Base-by-base conservation (phyloP, 129 eudicot species). In the Helianthus tuberosus region DNA sequence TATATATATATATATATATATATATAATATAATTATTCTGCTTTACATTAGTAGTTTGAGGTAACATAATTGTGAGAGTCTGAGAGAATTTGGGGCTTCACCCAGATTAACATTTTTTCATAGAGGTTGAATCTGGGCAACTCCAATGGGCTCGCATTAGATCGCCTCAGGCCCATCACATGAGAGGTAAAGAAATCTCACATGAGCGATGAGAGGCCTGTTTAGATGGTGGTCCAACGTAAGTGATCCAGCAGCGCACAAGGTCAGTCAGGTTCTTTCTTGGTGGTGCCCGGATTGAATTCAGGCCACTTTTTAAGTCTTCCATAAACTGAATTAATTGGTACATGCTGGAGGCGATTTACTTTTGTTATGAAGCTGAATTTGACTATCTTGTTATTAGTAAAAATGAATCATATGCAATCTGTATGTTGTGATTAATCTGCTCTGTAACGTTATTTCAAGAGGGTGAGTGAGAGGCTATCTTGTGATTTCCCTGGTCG, bases 281-380 rank as follows among this genome's bases (percentile, higher is more conserved):
- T 57, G 63, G 63, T 35, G 23, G n/a, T 57, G 63, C 38, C 25
- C 27, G 64, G 64, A 59, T 59, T 59, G 38, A 11, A 59, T 14
- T 36, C 38, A 2, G 2, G 16, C 5, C 64, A 27, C 64, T 10
- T 27, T 6, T 59, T n/a, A 59, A 59, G 11, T 59, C n/a, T 6
- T n/a, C 3, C 15, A 11, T 27, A 27, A 11, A 2, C 15, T 25
- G 64, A 54, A 59, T 7, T 38, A 11, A 25, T 36, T 16, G 1
- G 11, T 17, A 54, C 60, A 16, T 8, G 4, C 60, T 10, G 6
- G 29, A 15, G 27, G 60, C 27, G 11, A 17, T 17, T 16, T 15
- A 54, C 8, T 7, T 54, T 54, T 53, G 8, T 43, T 43, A 43
- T 8, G 11, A 43, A 43, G 47, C 47, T 43, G 47, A 9, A 43